Base-by-base conservation (phyloP, 2,329 filamentous ascomycete genomes). In the Penicillium occitanis region DNA sequence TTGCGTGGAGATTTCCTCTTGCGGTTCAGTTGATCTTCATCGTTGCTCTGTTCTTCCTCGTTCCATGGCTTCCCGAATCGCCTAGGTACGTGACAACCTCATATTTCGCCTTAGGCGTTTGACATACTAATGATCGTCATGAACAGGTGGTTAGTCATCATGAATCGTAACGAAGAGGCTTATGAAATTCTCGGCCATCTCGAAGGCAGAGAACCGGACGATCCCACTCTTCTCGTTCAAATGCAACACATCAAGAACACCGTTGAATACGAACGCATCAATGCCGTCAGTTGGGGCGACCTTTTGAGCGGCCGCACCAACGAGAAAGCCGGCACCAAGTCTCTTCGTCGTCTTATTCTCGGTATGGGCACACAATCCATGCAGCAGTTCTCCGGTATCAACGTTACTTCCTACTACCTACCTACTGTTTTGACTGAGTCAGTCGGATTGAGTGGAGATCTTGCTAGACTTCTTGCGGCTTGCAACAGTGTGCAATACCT, bases 401-500 rank as follows among this genome's bases (percentile, higher is more conserved):
- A 68, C 30, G 62, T 65, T 2, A 68, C 65, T 28, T 48, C 33
- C 14, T 67, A 68, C 51, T 70, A 69, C 40, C 60, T 69, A 84
- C 82, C 86, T 0, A 87, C 87, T 58, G 85, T 89, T 0, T 81
- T 88, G 10, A 87, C 85, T 65, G 71, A 83, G 62, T 84, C 80
- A 14, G 84, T 88, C 8, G 84, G 85, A 0, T 79, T 87, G 35
- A 73, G 73, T 55, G 79, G 86, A 68, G 78, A 79, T 53, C 79
- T 82, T 68, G 82, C 83, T 10, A 79, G 85, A 7, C 74, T 88
- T 1, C 77, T 88, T 30, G 82, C 86, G 2, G 86, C 83, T 6
- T 82, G 84, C 65, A 88, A 83, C 68, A 79, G 77, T 13, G 80
- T 84, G 55, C 78, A 76, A 62, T 84, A 84, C 69, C 76, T 84